Base-by-base conservation (phyloP, 192 early-diverging fungal genomes). In the Backusella luteola region DNA sequence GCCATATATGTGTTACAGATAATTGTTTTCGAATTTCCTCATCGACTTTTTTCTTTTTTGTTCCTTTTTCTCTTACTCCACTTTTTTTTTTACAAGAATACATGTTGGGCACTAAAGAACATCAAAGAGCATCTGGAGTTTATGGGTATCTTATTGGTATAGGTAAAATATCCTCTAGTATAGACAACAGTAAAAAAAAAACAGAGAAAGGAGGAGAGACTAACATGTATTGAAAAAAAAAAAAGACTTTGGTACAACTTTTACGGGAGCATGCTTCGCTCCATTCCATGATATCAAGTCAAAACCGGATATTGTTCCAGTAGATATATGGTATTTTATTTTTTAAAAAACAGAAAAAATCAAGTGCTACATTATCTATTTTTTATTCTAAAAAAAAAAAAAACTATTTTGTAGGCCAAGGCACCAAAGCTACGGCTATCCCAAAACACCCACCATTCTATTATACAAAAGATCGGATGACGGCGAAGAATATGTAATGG, bases 211-310 rank as follows among this genome's bases (percentile, higher is more conserved):
- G 38, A 39, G 8, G 38, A 32, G 38, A 12, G 11, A 39, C 11
- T 39, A 11, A 39, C 38, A 39, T 39, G 2, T 12, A 11, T 39
- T 39, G 38, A 36, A 36, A 36, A 36, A 38, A 53, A 53, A 53
- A 21, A 59, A 59, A 59, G 53, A 59, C 68, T 83, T 83, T 76
- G 84, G 84, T 39, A 85, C 84, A 15, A 85, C 84, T 17, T 85
- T 81, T 70, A 83, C 84, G 2, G 85, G 85, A 5, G 79, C 77
- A 32, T 84, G 81, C 15, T 84, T 84, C 70, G 81, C 83, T 59
- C 53, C 53, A 4, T 59, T 59, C 23, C 23, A 59, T 26, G 53
- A 21, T 23, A 9, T 6, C 23, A 59, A 6, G 1, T 21, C 53
- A 49, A 49, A 49, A 23, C 53, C 53, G 0, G 17, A 21, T 0